Conservation (phyloP, 768 basidiomycete species). For the Coprinopsis sp. region DNA sequence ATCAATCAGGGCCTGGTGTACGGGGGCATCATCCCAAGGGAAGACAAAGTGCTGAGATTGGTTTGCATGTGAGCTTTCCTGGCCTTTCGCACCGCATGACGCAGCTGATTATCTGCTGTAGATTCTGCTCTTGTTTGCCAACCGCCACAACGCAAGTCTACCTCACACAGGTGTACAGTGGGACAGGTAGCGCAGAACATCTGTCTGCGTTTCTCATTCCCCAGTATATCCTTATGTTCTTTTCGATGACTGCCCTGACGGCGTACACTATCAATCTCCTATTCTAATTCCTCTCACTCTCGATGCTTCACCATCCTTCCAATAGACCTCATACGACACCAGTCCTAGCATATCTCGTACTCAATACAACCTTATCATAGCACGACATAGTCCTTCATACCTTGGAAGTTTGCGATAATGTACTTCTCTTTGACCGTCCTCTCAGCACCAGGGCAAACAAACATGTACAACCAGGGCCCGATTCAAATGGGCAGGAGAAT, state of each 20-base stretch:
- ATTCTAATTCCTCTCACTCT: no score
- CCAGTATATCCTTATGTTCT: conserved; percentile 50
- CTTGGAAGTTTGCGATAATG: no score
- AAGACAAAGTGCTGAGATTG: conserved; percentile 58
- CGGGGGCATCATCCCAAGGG: conserved; percentile 39
- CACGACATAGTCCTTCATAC: no score
- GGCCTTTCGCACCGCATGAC: not conserved
- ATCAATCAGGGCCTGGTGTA: conserved; percentile 48
- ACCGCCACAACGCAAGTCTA: conserved; percentile 59
- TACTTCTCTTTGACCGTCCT: no score
- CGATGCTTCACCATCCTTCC: no score
- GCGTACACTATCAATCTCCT: conserved; percentile 41
- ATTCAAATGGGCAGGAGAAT: no score
- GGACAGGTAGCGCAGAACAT: conserved; percentile 59
- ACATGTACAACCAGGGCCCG: no score
- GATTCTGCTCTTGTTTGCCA: conserved; percentile 57
- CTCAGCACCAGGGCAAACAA: no score
- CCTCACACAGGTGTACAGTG: conserved; percentile 63
- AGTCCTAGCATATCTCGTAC: no score
- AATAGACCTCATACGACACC: no score
- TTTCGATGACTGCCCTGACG: conserved; percentile 46
- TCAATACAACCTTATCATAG: no score
- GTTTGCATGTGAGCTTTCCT: conserved; percentile 57
- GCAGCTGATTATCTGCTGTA: conserved; percentile 18
- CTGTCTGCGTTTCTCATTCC: conserved; percentile 61